Base-by-base conservation (phyloP, 2,329 filamentous ascomycete species). In the Albifimbria verrucaria region DNA sequence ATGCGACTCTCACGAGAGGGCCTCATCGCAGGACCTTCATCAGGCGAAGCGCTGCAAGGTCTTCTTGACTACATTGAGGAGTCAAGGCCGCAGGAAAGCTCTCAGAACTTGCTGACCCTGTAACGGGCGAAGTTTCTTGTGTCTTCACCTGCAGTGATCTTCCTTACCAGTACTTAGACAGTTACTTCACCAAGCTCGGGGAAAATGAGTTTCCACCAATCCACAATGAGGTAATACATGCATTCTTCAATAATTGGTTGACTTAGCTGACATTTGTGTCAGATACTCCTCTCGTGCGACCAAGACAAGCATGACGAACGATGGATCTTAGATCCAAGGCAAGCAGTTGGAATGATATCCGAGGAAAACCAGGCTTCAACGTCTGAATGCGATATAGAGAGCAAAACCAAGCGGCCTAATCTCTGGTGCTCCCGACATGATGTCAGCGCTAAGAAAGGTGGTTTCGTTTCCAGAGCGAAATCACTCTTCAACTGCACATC, bases 101-200 rank as follows among this genome's bases (percentile, higher is more conserved):
- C 12, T 32, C 63, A 1, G 68, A 76, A 10, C 63, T 83, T 1
- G 69, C 72, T 1, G 75, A 73, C 1, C 62, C 68, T 1, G 71
- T 76, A 26, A 47, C 44, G 21, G 77, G 78, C 1, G 67, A 73
- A 48, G 69, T 79, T 2, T 72, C 78, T 55, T 82, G 78, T 45
- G 81, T 82, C 1, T 86, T 86, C 62, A 64, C 85, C 3, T 86
- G 82, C 66, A 85, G 82, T 53, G 83, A 87, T 52, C 57, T 86
- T 23, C 83, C 83, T 0, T 86, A 86, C 57, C 82, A 86, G 61
- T 86, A 86, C 54, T 76, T 86, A 44, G 70, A 75, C 22, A 79
- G 81, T 57, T 86, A 86, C 59, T 86, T 84, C 57, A 72, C 78
- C 23, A 83, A 82, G 58, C 68, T 85, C 11, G 75, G 71, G 2